These are phyloP conservation scores for Solanum medicagineum DNA, from an alignment of 257 asterid species.

Conservation along the genomic window DNA sequence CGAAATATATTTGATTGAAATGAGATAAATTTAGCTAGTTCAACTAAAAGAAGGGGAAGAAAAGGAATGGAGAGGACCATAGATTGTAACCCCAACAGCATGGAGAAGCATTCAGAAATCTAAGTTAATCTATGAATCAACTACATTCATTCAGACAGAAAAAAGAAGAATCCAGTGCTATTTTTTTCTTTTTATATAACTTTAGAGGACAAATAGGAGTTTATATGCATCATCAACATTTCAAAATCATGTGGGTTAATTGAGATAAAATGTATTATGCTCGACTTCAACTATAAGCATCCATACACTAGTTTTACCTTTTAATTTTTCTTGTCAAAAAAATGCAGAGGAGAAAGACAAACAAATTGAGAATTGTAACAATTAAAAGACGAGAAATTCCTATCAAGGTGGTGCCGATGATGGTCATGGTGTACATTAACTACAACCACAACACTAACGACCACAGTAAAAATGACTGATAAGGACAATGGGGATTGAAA, in stretches of 20 bases:
- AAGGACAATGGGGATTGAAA: neutral
- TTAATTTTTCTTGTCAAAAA: neutral
- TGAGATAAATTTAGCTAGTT: neutral
- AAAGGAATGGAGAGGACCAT: neutral
- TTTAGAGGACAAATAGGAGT: neutral
- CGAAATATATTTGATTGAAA: neutral
- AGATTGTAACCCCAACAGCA: neutral
- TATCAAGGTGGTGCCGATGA: neutral
- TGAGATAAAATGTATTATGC: neutral
- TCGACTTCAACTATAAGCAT: neutral
- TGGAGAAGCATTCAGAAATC: neutral
- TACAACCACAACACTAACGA: neutral
- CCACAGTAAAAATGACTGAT: neutral
- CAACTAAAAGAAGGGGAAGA: neutral
- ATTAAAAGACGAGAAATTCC: neutral
- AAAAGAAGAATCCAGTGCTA: neutral
- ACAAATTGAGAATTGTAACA: neutral
- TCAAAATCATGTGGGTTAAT: neutral
- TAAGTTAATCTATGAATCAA: neutral
- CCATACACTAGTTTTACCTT: neutral
- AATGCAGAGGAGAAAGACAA: neutral
- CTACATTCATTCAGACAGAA: neutral
- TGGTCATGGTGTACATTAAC: neutral
- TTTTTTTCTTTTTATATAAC: neutral
- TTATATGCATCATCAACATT: neutral